A percentile compares a stretch with the other conserved stretches of the same genome.
phyloP scores from a whole-genome alignment of 208 protist species.

The Strigomonas culicis region DNA sequence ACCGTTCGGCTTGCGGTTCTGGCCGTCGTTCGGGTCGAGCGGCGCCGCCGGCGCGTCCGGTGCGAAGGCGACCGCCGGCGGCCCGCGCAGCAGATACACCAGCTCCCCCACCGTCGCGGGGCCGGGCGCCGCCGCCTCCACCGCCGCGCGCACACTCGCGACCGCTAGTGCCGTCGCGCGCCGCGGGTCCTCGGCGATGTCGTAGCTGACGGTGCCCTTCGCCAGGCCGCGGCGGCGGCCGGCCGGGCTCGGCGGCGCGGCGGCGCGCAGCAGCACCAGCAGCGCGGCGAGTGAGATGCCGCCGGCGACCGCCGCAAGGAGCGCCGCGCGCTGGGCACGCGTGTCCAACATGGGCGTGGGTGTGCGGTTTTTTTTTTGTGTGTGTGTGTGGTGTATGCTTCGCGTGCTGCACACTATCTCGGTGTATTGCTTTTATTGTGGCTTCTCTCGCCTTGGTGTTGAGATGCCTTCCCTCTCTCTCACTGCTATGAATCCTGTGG shows the following conservation, averaged over 20 bases:
- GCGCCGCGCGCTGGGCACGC: too few relatives aligned
- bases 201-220: slow-evolving; percentile 23
- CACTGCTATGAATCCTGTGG: not conserved
- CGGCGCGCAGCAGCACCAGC: too few relatives aligned
- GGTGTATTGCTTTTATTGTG: not conserved
- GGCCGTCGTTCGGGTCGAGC: slow-evolving; percentile 12
- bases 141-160: slow-evolving; percentile 26
- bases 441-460: not conserved
- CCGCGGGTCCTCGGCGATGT: slow-evolving; percentile 23
- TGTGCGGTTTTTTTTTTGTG: not conserved
- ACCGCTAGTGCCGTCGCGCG: slow-evolving; percentile 38
- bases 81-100: slow-evolving; percentile 52
- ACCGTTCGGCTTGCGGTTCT: slow-evolving; percentile 36
- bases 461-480: not conserved
- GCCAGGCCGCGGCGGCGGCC: slow-evolving; percentile 10
- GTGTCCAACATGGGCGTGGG: not conserved
- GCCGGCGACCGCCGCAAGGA: too few relatives aligned
- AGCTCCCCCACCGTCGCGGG: slow-evolving; percentile 42
- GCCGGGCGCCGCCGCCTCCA: too few relatives aligned
- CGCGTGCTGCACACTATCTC: too few relatives aligned
- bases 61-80: slow-evolving; percentile 12
- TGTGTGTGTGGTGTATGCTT: too few relatives aligned
- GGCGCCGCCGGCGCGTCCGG: slow-evolving; percentile 10
- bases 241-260: too few relatives aligned
- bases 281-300: too few relatives aligned